phyloP scores from a whole-genome alignment of 2,329 filamentous ascomycete genomes.

The Scortechinia acanthostroma region DNA sequence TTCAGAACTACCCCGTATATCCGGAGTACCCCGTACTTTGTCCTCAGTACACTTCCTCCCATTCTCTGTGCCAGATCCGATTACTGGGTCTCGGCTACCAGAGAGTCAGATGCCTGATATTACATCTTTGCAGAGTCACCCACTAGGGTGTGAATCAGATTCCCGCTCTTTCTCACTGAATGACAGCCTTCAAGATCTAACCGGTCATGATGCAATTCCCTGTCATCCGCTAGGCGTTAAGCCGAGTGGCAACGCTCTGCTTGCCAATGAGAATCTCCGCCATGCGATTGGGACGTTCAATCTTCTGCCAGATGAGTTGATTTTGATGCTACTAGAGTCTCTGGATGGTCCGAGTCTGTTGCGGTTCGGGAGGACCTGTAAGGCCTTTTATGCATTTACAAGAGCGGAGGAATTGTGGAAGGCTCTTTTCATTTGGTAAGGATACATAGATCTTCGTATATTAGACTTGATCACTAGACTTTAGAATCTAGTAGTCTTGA shows the following conservation, averaged over 20 bases:
- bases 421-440: slow-evolving; percentile 59
- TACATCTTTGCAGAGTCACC: background rate
- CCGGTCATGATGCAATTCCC: slow-evolving; percentile 34
- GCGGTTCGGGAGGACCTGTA: slow-evolving; percentile 53
- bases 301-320: slow-evolving; percentile 55
- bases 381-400: slow-evolving; percentile 62
- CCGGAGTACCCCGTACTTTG: too few species aligned
- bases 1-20: too few species aligned
- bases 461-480: slow-evolving; percentile 1
- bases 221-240: slow-evolving; percentile 59
- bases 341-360: slow-evolving; percentile 44
- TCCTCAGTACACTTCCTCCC: too few species aligned
- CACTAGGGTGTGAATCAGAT: too few species aligned
- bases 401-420: slow-evolving; percentile 65
- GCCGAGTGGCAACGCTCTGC: slow-evolving; percentile 57
- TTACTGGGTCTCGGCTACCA: too few species aligned
- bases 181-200: slow-evolving; percentile 17
- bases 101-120: slow-evolving; percentile 2
- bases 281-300: slow-evolving; percentile 45
- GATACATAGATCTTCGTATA: too few species aligned
- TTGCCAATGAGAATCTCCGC: slow-evolving; percentile 47
- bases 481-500: background rate
- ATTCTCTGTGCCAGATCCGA: too few species aligned
- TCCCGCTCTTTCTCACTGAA: too few species aligned
- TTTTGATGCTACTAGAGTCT: slow-evolving; percentile 51